Conservation (phyloP, 208 protist species). For the Porcisia deanei region DNA sequence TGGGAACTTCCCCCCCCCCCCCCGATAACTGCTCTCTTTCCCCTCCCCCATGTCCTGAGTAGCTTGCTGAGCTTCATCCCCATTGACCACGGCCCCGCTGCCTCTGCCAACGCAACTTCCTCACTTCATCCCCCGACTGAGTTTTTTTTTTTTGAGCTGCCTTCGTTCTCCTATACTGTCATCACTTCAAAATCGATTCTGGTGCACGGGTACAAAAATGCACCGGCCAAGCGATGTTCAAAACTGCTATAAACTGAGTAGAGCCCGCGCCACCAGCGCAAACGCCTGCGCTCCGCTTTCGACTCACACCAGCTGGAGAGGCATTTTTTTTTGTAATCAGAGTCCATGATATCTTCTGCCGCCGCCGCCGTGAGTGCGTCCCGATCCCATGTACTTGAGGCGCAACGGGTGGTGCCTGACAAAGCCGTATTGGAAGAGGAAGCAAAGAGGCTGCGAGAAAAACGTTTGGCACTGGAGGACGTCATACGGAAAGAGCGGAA, state of each 20-base stretch:
- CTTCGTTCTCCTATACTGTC: too few relatives aligned
- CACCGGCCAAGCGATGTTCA: too few relatives aligned
- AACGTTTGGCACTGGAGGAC: conserved; percentile 19
- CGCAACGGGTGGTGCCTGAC: not conserved
- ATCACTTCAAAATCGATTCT: not conserved
- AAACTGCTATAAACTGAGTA: not conserved
- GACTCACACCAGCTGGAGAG: not conserved
- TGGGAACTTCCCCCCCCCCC: not conserved
- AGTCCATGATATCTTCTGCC: conserved; percentile 8
- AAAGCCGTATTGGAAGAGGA: not conserved
- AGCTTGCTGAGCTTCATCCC: not conserved
- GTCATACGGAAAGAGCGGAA: conserved; percentile 30
- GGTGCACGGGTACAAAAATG: not conserved
- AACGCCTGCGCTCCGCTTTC: too few relatives aligned
- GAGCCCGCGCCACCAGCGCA: not conserved
- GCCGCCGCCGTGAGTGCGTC: not conserved
- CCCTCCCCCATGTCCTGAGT: not conserved
- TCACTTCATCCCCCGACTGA: not conserved
- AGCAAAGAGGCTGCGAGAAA: conserved; percentile 21
- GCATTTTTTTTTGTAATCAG: not conserved
- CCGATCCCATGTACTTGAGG: not conserved
- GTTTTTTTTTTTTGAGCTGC: not conserved
- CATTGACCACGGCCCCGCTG: not conserved
- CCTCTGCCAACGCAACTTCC: not conserved
- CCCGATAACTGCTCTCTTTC: too few relatives aligned